Conservation (phyloP, 1,284 basidiomycete genomes). For the Ustilago nuda region DNA sequence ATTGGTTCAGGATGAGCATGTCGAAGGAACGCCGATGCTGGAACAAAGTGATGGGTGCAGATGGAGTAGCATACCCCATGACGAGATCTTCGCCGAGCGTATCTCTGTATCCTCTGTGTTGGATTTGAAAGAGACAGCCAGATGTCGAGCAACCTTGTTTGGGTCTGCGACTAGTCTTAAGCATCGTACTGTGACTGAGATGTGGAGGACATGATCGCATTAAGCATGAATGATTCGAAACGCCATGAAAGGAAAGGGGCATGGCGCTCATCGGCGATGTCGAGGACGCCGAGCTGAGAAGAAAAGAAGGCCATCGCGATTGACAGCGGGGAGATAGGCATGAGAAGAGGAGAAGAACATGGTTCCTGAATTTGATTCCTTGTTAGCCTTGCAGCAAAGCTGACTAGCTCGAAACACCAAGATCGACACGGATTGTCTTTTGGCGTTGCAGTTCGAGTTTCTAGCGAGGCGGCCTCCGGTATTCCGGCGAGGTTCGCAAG, state of each 20-base stretch:
- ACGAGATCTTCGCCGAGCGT: constrained; percentile 2
- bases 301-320: background rate
- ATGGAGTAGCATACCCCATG: background rate
- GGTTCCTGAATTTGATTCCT: background rate
- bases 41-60: constrained; percentile 1
- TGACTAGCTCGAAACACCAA: background rate
- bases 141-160: background rate
- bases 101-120: background rate
- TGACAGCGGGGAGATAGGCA: background rate
- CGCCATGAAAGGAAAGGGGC: background rate
- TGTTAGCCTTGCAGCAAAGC: background rate
- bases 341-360: background rate
- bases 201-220: background rate
- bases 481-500: constrained; percentile 11
- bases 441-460: background rate
- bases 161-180: background rate
- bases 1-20: background rate
- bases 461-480: constrained; percentile 4
- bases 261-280: constrained; percentile 2
- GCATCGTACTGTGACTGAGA: background rate
- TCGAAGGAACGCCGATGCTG: background rate
- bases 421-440: constrained; percentile 8
- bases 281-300: constrained; percentile 3
- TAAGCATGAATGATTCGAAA: background rate
- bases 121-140: too few relatives aligned